Base-by-base conservation (phyloP, 495 filamentous ascomycete species). In the Penicillium odoratum region DNA sequence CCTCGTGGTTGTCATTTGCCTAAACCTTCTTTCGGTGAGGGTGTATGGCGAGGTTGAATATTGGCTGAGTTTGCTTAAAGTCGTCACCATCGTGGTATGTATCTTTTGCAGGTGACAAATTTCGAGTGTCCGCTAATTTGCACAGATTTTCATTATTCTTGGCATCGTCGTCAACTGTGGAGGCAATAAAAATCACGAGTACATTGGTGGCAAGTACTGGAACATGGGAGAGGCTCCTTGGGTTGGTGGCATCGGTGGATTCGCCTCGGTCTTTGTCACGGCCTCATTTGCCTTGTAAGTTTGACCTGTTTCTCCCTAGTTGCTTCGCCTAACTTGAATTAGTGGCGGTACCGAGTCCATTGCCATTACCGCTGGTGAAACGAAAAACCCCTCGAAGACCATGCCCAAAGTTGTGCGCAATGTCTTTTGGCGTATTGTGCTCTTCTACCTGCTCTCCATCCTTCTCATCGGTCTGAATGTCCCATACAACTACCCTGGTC, bases 301-400 rank as follows among this genome's bases (percentile, higher is more conserved):
- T 7, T 7, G 30, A 13, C 42, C 15, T 28, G 28, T n/a, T 7
- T 13, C n/a, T 21, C 8, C 18, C n/a, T 36, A 1, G 5, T 5
- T 15, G 38, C 4, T 34, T 28, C 2, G 18, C 5, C 4, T 55
- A 11, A 55, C 30, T 34, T 31, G 1, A 50, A 25, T 9, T 42
- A 77, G 71, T 59, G 81, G 80, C 30, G 81, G 81, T 30, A 83
- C 81, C 16, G 81, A 84, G 60, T 80, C 78, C 16, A 82, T 84
- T 55, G 81, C 81, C 43, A 77, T 83, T 46, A 82, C 81, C 1
- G 81, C 81, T 3, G 81, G 81, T 7, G 81, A 79, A 59, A 82
- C 79, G 26, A 78, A 78, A 48, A 66, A 80, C 57, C 79, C 79
- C 1, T 68, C 77, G 10, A 70, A 74, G 54, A 78, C 60, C 30